Percentiles rank a stretch among this genome's conserved stretches.
Evolutionary conservation across 2,329 filamentous ascomycete genomes (phyloP).

Genomic region (Fusarium oxysporum): DNA sequence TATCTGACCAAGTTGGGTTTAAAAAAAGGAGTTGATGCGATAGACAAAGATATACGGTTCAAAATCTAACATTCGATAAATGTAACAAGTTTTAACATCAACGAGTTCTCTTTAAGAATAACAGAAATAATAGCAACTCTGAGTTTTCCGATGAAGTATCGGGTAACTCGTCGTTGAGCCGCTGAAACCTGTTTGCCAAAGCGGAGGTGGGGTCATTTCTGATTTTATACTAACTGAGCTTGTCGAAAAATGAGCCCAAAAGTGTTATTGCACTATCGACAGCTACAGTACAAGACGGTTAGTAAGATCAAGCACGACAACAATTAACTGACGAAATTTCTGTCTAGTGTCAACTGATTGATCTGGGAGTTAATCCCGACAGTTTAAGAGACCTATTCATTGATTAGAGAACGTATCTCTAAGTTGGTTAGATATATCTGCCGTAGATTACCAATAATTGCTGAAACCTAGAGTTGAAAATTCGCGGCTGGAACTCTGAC

Average conservation of each 20-base stretch:
- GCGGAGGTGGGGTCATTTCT: accelerated
- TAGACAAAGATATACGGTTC: accelerated
- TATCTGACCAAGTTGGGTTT: accelerated
- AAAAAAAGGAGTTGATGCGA: background rate
- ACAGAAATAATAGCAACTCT: background rate
- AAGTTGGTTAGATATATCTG: background rate
- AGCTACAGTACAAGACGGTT: background rate
- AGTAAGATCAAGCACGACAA: background rate
- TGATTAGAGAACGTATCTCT: accelerated
- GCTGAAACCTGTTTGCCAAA: too few species aligned
- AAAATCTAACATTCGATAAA: background rate
- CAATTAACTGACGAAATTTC: too few species aligned
- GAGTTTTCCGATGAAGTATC: background rate
- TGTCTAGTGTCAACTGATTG: background rate
- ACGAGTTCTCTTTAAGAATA: accelerated
- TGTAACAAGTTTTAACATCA: accelerated
- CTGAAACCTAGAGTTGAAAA: too few species aligned
- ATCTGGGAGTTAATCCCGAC: background rate
- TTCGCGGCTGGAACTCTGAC: accelerated
- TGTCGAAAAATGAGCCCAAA: accelerated
- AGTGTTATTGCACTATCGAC: background rate
- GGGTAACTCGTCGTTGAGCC: background rate
- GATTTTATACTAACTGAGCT: background rate
- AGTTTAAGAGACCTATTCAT: background rate
- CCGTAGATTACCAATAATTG: background rate